Evolutionary conservation across 345 rosid genomes (phyloP).

Genomic region (Eucalyptus fibrosa): DNA sequence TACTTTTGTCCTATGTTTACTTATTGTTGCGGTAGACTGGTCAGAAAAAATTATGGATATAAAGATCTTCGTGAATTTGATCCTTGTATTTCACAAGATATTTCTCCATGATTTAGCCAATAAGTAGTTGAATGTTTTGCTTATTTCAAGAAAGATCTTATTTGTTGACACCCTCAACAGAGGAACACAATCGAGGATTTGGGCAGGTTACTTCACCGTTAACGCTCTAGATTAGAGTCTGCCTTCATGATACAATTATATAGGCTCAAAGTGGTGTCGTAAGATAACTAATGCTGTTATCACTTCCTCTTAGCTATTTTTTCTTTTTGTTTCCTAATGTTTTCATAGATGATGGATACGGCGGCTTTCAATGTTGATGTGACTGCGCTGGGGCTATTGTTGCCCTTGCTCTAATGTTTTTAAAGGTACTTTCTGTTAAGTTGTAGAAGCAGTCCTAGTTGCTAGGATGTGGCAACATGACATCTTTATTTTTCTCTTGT

Average conservation of each 20-base stretch:
- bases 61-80: neutral
- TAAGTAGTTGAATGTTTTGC: neutral
- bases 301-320: neutral
- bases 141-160: conserved; percentile 50
- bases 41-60: neutral
- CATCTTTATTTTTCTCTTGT: neutral
- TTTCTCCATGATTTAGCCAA: neutral
- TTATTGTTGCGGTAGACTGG: neutral
- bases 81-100: neutral
- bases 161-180: conserved; percentile 28
- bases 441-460: neutral
- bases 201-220: conserved; percentile 51
- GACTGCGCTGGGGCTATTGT: conserved; percentile 89
- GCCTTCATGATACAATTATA: neutral
- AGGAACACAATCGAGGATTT: conserved; percentile 50
- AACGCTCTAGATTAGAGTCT: neutral
- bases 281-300: neutral
- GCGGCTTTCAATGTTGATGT: conserved; percentile 71
- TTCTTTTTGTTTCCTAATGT: neutral
- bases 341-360: conserved; percentile 71
- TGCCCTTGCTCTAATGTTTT: conserved; percentile 85
- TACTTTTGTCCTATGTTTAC: conserved; percentile 5
- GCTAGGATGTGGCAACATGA: neutral
- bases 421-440: conserved; percentile 44
- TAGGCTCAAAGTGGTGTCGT: neutral